Evolutionary conservation across 257 asterid genomes (phyloP).

Genomic region (Rehmannia glutinosa): DNA sequence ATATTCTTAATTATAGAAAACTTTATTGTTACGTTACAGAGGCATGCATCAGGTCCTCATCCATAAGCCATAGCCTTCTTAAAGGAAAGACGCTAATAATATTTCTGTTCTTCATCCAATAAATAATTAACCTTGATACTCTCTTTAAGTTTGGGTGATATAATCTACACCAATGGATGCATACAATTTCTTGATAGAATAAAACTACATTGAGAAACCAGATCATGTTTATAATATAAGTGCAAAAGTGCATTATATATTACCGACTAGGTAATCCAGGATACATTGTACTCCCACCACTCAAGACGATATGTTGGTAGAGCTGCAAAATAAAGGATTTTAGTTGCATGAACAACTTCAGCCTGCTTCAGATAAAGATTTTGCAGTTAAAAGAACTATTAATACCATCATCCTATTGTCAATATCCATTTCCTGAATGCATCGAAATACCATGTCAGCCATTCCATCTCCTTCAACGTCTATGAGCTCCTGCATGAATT

Average conservation of each 20-base stretch:
- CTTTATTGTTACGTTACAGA: not conserved
- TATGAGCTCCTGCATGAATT: slow-evolving; percentile 74
- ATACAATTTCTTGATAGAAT: not conserved
- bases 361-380: slow-evolving; percentile 18
- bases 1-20: not conserved
- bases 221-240: not conserved
- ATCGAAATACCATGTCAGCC: slow-evolving; percentile 98
- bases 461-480: slow-evolving; percentile 99
- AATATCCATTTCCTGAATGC: slow-evolving; percentile 99
- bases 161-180: slow-evolving; percentile 4
- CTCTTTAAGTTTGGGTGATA: not conserved
- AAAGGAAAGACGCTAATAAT: not conserved
- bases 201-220: not conserved
- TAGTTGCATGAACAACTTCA: slow-evolving; percentile 16
- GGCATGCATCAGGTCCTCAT: slow-evolving; percentile 8
- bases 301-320: slow-evolving; percentile 91
- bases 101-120: slow-evolving; percentile 1
- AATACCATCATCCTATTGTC: slow-evolving; percentile 96
- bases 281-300: slow-evolving; percentile 99
- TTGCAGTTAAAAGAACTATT: slow-evolving; percentile 12
- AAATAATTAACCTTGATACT: not conserved
- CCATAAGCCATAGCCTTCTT: not conserved
- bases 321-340: slow-evolving; percentile 53
- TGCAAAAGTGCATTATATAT: slow-evolving; percentile 15
- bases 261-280: slow-evolving; percentile 99